Conservation (phyloP, 495 filamentous ascomycete species). For the Aspergillus panamensis region DNA sequence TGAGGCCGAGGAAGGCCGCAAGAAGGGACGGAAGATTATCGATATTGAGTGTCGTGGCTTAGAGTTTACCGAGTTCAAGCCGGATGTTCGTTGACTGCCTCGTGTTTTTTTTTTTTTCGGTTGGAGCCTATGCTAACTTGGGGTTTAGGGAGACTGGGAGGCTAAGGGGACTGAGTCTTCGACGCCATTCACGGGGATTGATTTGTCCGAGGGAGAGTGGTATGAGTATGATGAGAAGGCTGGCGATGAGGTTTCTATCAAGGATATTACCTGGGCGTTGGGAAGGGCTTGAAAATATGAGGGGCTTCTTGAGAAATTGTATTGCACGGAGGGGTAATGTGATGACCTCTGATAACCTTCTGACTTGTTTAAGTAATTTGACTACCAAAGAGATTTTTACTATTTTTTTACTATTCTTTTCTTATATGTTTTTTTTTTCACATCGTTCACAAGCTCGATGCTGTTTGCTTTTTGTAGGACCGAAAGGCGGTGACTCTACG, state of each 20-base stretch:
- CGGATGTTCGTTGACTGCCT: constrained; percentile 59
- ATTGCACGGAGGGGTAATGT: background rate
- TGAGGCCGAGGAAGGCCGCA: constrained; percentile 55
- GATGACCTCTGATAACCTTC: constrained; percentile 2
- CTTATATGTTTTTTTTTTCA: too few relatives aligned
- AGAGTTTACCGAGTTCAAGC: constrained; percentile 85
- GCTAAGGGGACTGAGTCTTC: constrained; percentile 74
- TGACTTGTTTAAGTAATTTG: constrained; percentile 15
- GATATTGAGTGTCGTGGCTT: constrained; percentile 91
- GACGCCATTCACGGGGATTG: constrained; percentile 75
- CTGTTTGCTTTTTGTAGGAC: background rate
- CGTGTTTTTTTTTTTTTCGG: background rate
- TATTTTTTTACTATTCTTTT: constrained; percentile 17
- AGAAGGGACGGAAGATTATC: constrained; percentile 71
- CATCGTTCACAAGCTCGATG: too few relatives aligned
- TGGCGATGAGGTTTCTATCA: constrained; percentile 81
- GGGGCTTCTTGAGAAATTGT: background rate
- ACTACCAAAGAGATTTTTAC: background rate
- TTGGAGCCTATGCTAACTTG: background rate
- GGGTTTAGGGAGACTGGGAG: constrained; percentile 74
- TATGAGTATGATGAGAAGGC: constrained; percentile 84
- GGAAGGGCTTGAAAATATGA: constrained; percentile 33
- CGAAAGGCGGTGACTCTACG: constrained; percentile 29
- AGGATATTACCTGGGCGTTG: constrained; percentile 87
- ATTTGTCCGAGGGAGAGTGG: constrained; percentile 85